phyloP scores from a whole-genome alignment of 1,284 basidiomycete species.

The Trametes pubescens region DNA sequence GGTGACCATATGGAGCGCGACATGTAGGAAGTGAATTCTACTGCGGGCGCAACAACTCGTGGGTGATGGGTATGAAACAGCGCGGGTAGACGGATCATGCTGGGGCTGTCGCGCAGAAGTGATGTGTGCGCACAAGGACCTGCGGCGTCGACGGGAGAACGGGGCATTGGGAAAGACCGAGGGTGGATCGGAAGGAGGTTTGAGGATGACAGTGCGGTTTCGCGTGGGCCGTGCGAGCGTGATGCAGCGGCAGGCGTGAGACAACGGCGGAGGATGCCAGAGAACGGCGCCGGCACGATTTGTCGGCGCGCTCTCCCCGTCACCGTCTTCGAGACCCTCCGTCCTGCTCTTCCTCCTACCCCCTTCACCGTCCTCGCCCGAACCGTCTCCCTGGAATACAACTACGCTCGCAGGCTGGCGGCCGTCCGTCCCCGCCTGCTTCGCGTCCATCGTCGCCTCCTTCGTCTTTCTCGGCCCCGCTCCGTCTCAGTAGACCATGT shows the following conservation, averaged over 20 bases:
- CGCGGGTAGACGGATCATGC: background rate
- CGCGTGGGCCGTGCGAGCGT: constrained; percentile 18
- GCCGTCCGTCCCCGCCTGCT: constrained; percentile 12
- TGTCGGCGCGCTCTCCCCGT: constrained; percentile 28
- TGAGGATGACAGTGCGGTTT: constrained; percentile 28
- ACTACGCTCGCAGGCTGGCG: constrained; percentile 20
- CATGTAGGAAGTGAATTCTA: background rate
- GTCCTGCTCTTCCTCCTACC: constrained; percentile 12
- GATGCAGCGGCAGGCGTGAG: constrained; percentile 24
- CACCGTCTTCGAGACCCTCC: constrained; percentile 25
- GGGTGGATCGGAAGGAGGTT: constrained; percentile 17
- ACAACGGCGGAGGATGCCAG: constrained; percentile 7
- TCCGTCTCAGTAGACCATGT: constrained; percentile 26
- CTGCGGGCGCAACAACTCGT: background rate
- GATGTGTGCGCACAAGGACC: background rate
- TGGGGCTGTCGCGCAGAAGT: constrained; percentile 9
- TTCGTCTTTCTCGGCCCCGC: constrained; percentile 9
- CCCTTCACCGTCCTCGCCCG: constrained; percentile 4
- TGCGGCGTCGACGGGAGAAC: background rate
- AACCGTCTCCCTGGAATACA: constrained; percentile 7
- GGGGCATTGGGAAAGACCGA: constrained; percentile 8
- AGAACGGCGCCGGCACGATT: constrained; percentile 24
- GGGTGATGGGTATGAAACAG: constrained; percentile 20
- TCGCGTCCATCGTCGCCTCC: constrained; percentile 1
- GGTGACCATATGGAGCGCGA: background rate